Evolutionary conservation across 2,329 filamentous ascomycete genomes (phyloP), one percentile per base, ranked within the genome.

Genomic region (Cephalotrichum gorgonifer): DNA sequence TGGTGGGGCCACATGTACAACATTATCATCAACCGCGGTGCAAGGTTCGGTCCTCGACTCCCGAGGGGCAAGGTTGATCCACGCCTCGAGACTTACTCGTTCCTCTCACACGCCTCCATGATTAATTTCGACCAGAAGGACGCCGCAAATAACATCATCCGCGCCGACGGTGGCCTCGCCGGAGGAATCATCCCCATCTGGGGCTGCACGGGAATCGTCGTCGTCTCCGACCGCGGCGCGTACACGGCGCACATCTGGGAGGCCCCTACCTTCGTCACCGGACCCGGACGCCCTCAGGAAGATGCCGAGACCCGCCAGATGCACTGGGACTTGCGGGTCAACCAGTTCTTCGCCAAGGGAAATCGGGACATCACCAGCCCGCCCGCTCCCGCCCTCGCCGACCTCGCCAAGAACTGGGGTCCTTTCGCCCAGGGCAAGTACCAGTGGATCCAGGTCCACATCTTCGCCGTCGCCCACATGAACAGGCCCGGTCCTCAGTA

Each of bases 201-300:
- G 26, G 47, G 47, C 27, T 49, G 47, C 22, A 49, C 39, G 7
- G 38, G 22, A 15, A 27, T 49, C 22, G n/a, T 49, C 26, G 27
- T 49, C 26, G 47, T 26, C 2, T 28, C 38, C 3, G 30, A 49
- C 27, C 23, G 20, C 5, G 47, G 47, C 12, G 41, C 43, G 4
- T 49, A 49, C 23, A 44, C 28, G 6, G 47, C 47, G 20, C 47
- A 44, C 27, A 25, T 49, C 12, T 49, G 47, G 47, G 47, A 49
- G 17, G 27, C 42, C 3, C 47, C 47, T 3, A 43, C 47, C 12
- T 49, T 49, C 39, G 25, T 28, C 14, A 7, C 25, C 26, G 38
- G 4, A 7, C 17, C n/a, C 17, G 11, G 47, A 17, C 14, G 17
- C 11, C 17, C 7, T 6, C 11, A 22, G 2, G 14, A 35, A 15